Evolutionary conservation across 345 rosid species (phyloP), one percentile per base, ranked within the genome.

Genomic region (Abelmoschus esculentus): DNA sequence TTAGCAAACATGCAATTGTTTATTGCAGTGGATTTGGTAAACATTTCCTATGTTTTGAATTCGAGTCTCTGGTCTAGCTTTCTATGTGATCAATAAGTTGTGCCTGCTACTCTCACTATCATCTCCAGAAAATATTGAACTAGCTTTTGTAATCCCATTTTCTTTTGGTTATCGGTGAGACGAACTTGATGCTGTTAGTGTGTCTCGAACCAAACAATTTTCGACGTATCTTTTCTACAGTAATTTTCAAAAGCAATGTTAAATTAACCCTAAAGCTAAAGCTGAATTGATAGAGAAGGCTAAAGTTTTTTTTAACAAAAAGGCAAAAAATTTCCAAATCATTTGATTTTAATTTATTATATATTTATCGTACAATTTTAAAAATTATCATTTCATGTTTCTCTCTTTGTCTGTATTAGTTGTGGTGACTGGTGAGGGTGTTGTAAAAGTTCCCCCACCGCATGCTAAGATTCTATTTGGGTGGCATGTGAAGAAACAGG

Each of bases 61-160:
- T 46, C 9, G n/a, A 4, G 15, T 36, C 50, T 28, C 12, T 14
- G 57, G 71, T 38, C 62, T 31, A 63, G 18, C 49, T 5, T 70
- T 18, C 28, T 64, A 29, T 72, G 34, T 50, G 13, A 70, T 73
- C 70, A 78, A 74, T 71, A 78, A 78, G 61, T 28, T 61, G 70
- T 12, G 11, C 47, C 26, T 47, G 31, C 42, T n/a, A 6, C 17
- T 22, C 17, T 63, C 26, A 8, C 64, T 5, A 19, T 55, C 15
- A n/a, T 52, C 18, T 13, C 28, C 18, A 65, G 36, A n/a, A 12
- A 32, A n/a, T 47, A 11, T 53, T 38, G 42, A 34, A 40, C 55
- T 13, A 5, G 5, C 15, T 72, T 62, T 54, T 26, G 7, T 4
- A 67, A 50, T 59, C 31, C 18, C 36, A 12, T 10, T n/a, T 17